Evolutionary conservation across 805 yeast genomes (phyloP).

Genomic region (Candida ficus): DNA sequence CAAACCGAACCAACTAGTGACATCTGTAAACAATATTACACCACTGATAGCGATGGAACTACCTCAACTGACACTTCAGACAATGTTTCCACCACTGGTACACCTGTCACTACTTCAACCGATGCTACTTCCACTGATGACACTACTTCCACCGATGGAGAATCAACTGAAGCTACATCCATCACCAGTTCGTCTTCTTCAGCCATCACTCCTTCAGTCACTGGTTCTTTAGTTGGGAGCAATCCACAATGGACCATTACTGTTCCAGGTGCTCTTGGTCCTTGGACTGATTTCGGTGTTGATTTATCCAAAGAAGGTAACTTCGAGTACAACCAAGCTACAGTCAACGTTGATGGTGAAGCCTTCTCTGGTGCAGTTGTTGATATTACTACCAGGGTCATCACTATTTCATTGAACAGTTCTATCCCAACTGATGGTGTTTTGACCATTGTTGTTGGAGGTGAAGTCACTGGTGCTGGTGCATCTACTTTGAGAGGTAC

Average conservation of each 20-base stretch:
- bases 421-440: conserved; percentile 15
- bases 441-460: neutral
- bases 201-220: too few relatives aligned
- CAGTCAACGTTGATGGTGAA: conserved; percentile 8
- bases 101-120: neutral
- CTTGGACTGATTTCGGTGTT: neutral
- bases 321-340: conserved; percentile 2
- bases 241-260: conserved; percentile 1
- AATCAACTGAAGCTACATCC: neutral
- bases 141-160: neutral
- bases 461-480: neutral
- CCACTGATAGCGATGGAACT: too few relatives aligned
- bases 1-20: too few relatives aligned
- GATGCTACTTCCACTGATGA: neutral
- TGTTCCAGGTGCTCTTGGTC: conserved; percentile 4
- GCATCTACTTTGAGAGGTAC: neutral
- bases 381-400: neutral
- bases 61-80: neutral
- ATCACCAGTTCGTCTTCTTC: neutral
- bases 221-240: neutral
- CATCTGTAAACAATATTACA: too few relatives aligned
- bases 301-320: neutral
- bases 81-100: neutral
- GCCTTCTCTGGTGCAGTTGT: neutral
- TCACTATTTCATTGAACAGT: neutral